Evolutionary conservation across 2,329 filamentous ascomycete species (phyloP), one percentile per base, ranked within the genome.

Genomic region (Alternaria hordeiaustralica): DNA sequence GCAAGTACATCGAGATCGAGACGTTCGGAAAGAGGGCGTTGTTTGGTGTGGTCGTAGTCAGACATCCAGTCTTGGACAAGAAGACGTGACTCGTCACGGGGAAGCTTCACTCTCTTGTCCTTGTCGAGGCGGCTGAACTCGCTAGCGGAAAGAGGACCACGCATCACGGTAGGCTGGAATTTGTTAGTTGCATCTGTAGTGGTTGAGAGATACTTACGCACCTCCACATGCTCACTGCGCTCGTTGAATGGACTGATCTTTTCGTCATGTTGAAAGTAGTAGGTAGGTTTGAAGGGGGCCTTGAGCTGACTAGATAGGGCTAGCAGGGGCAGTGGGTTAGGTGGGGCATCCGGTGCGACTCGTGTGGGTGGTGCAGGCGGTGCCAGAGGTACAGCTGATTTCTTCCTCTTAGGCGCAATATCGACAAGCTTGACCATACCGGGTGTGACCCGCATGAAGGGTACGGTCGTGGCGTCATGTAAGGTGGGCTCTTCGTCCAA

Each of bases 381-480:
- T 20, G 12, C 41, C 15, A 47, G 28, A 3, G 53, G 13, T 4
- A 25, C 23, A 2, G 25, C 44, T 44, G 53, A 26, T 20, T 57
- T 63, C 30, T 65, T 64, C 58, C 62, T 70, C 23, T 43, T 66
- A 1, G 71, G 53, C 6, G 64, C 61, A 28, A 73, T 70, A 15
- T 74, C 64, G 6, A 76, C 63, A 20, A 71, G 49, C 60, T 70
- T 74, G 44, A 72, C 68, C 59, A 63, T 65, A 7, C 69, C 70
- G 1, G 70, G 61, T 4, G 60, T 63, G 9, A 73, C 33, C 13
- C 57, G 55, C 6, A 55, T 71, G 44, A 67, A 59, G 0, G 62
- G 54, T 49, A 69, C 61, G 13, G 56, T 12, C 18, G 63, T 60
- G 13, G 68, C 73, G 20, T 56, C 54, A 15, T 68, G 63, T 6